phyloP scores from a whole-genome alignment of 768 basidiomycete species.

The Paxillus ammoniavirescens region DNA sequence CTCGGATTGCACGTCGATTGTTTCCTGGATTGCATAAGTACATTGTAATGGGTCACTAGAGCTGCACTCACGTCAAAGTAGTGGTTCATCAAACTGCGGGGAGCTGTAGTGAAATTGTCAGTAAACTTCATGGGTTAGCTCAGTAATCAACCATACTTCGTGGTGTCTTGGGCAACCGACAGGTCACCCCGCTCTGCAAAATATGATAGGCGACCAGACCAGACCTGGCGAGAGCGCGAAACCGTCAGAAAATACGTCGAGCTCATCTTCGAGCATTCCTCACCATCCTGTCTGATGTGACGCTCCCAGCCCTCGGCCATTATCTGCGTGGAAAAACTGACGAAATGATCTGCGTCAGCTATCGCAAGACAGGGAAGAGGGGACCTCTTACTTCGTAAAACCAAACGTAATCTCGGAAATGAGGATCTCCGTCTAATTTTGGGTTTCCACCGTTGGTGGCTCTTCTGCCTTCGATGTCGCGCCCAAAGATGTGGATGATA shows the following conservation, averaged over 20 bases:
- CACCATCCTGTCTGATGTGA: slow-evolving; percentile 99
- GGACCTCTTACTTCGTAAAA: slow-evolving; percentile 76
- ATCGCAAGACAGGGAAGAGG: background rate
- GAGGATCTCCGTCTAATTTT: slow-evolving; percentile 85
- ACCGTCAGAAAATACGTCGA: background rate
- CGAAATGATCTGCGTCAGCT: slow-evolving; percentile 1
- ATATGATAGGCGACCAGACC: slow-evolving; percentile 91
- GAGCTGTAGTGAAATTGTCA: slow-evolving; percentile 49
- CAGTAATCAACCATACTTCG: slow-evolving; percentile 58
- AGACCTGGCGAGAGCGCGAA: slow-evolving; percentile 48
- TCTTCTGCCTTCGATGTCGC: slow-evolving; percentile 80
- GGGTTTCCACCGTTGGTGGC: slow-evolving; percentile 91
- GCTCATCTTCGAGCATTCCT: slow-evolving; percentile 14
- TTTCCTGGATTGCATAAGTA: slow-evolving; percentile 49
- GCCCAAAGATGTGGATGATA: slow-evolving; percentile 98
- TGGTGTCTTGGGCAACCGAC: slow-evolving; percentile 91
- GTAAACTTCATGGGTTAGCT: background rate
- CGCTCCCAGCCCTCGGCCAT: slow-evolving; percentile 89
- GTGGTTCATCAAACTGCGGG: slow-evolving; percentile 81
- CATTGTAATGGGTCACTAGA: background rate
- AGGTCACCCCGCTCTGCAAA: slow-evolving; percentile 84
- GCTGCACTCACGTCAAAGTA: slow-evolving; percentile 82
- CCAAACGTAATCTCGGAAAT: slow-evolving; percentile 96
- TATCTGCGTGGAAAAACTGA: slow-evolving; percentile 94
- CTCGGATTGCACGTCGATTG: slow-evolving; percentile 69